phyloP scores from a whole-genome alignment of 2,329 filamentous ascomycete genomes.

The Fusarium vanettenii region DNA sequence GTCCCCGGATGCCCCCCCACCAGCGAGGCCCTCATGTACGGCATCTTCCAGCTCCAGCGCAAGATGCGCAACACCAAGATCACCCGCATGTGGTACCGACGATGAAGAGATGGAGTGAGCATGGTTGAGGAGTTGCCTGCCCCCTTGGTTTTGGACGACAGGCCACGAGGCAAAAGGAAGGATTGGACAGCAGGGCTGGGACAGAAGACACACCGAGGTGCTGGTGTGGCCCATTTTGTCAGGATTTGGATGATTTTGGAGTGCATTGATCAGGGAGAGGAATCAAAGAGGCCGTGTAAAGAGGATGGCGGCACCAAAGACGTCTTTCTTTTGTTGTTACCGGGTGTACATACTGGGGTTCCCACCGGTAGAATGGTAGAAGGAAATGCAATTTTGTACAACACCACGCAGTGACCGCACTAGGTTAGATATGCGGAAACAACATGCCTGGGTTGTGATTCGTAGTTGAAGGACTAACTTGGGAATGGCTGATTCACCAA shows the following conservation, averaged over 20 bases:
- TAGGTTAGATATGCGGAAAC: neutral
- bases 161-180: neutral
- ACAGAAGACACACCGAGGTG: neutral
- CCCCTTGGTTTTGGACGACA: neutral
- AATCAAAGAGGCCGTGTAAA: conserved; percentile 13
- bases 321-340: conserved; percentile 35
- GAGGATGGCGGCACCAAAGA: conserved; percentile 16
- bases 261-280: neutral
- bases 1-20: conserved; percentile 79
- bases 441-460: neutral
- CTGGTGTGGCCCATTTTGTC: neutral
- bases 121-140: neutral
- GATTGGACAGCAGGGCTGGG: neutral
- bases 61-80: conserved; percentile 75
- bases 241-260: neutral
- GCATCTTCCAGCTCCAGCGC: conserved; percentile 80
- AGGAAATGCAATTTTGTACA: conserved; percentile 38
- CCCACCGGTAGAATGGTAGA: conserved; percentile 35
- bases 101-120: conserved; percentile 51
- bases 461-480: neutral
- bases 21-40: conserved; percentile 72
- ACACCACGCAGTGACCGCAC: conserved; percentile 11
- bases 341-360: conserved; percentile 37
- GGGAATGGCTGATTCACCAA: neutral
- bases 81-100: conserved; percentile 68